Percentiles rank a stretch among this genome's conserved stretches.
Evolutionary conservation across 495 filamentous ascomycete species (phyloP).

Genomic region (Physcia stellaris): DNA sequence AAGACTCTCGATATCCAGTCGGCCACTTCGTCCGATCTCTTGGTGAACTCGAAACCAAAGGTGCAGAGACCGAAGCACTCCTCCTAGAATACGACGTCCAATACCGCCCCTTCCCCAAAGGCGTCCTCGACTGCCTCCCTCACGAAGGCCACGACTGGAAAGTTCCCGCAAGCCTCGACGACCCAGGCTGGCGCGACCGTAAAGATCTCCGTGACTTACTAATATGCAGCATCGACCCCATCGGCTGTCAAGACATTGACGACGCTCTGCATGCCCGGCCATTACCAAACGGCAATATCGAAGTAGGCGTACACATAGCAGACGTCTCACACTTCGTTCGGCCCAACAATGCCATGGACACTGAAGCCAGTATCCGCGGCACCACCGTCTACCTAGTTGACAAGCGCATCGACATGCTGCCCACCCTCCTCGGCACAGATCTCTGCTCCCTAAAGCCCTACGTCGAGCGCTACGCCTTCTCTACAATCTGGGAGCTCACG

Average conservation of each 20-base stretch:
- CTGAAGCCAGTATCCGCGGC: conserved; percentile 80
- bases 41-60: conserved; percentile 88
- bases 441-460: conserved; percentile 95
- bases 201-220: conserved; percentile 72
- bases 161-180: conserved; percentile 59
- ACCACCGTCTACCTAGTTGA: conserved; percentile 97
- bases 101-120: conserved; percentile 92
- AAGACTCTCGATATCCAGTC: conserved; percentile 78
- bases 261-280: conserved; percentile 82
- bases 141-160: conserved; percentile 87
- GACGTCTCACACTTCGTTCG: conserved; percentile 98
- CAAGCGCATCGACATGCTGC: conserved; percentile 98
- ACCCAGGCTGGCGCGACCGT: conserved; percentile 75
- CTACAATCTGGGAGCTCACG: conserved; percentile 85
- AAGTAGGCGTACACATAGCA: conserved; percentile 97
- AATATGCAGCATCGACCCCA: conserved; percentile 94
- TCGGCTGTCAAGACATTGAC: conserved; percentile 95
- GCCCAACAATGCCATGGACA: conserved; percentile 93
- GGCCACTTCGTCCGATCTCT: conserved; percentile 91
- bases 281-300: conserved; percentile 84
- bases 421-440: conserved; percentile 87
- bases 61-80: conserved; percentile 88
- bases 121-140: conserved; percentile 85
- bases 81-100: conserved; percentile 94
- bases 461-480: conserved; percentile 94